A percentile compares a stretch with the other conserved stretches of the same genome.
Conservation (phyloP, 73 alveolate species). For the Tetrahymena borealis region DNA sequence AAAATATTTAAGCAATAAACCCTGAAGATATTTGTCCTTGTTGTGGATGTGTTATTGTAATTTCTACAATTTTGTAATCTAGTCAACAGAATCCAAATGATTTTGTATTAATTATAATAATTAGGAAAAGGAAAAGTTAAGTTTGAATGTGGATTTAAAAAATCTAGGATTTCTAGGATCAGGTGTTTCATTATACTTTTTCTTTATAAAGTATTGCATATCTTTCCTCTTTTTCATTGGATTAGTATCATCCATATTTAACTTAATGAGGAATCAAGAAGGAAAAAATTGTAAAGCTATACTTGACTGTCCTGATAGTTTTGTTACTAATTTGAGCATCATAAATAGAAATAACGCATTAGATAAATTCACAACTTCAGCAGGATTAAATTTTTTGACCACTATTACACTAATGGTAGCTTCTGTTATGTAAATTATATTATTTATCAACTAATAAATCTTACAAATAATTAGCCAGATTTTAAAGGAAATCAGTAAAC, state of each 20-base stretch:
- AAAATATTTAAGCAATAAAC: neutral
- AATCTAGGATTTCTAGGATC: neutral
- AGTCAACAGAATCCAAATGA: too few relatives aligned
- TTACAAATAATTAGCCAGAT: too few relatives aligned
- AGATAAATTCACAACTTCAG: neutral
- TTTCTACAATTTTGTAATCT: too few relatives aligned
- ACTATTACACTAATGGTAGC: neutral
- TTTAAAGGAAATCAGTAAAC: too few relatives aligned
- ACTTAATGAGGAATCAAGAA: neutral
- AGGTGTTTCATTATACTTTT: neutral
- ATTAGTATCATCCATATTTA: neutral
- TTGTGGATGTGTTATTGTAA: neutral
- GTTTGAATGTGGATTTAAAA: neutral
- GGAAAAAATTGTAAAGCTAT: neutral
- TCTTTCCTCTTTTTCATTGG: neutral
- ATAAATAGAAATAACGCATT: neutral
- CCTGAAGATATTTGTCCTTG: neutral
- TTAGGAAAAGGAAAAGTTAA: neutral
- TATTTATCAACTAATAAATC: too few relatives aligned
- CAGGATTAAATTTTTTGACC: neutral
- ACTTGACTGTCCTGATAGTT: neutral
- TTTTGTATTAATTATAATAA: too few relatives aligned
- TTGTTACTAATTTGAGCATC: neutral
- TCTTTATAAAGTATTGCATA: neutral
- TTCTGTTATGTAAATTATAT: neutral